These are phyloP conservation scores for Talaromyces proteolyticus DNA, from an alignment of 495 filamentous ascomycete species.

Conservation along the genomic window DNA sequence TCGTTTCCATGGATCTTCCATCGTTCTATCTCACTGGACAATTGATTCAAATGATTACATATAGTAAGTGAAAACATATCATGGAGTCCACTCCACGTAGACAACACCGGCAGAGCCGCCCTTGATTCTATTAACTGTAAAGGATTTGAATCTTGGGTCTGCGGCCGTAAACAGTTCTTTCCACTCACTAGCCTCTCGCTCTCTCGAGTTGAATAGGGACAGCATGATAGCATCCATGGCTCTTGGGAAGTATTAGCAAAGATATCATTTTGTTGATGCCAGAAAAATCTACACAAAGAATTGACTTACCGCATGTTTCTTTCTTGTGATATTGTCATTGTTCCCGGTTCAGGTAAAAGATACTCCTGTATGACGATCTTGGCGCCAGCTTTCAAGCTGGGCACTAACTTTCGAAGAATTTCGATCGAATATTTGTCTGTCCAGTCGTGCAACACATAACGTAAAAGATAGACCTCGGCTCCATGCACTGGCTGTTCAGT, in stretches of 20 bases:
- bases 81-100: conserved; percentile 2
- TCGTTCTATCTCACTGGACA: too few species aligned
- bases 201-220: conserved; percentile 46
- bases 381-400: conserved; percentile 24
- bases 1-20: too few species aligned
- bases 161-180: conserved; percentile 38
- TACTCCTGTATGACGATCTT: conserved; percentile 47
- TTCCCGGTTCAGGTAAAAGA: conserved; percentile 36
- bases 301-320: conserved; percentile 27
- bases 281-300: too few species aligned
- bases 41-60: too few species aligned
- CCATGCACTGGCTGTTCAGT: conserved; percentile 33
- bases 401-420: conserved; percentile 35
- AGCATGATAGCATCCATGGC: conserved; percentile 52
- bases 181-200: conserved; percentile 45
- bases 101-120: conserved; percentile 4
- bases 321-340: conserved; percentile 42
- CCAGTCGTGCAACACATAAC: conserved; percentile 51
- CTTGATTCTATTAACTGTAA: conserved; percentile 4
- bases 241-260: neutral
- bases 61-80: too few species aligned
- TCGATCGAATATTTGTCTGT: conserved; percentile 30
- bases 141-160: conserved; percentile 22
- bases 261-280: too few species aligned
- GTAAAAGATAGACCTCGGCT: conserved; percentile 50